phyloP scores from a whole-genome alignment of 768 basidiomycete species.

The Leccinum fibrillosum region DNA sequence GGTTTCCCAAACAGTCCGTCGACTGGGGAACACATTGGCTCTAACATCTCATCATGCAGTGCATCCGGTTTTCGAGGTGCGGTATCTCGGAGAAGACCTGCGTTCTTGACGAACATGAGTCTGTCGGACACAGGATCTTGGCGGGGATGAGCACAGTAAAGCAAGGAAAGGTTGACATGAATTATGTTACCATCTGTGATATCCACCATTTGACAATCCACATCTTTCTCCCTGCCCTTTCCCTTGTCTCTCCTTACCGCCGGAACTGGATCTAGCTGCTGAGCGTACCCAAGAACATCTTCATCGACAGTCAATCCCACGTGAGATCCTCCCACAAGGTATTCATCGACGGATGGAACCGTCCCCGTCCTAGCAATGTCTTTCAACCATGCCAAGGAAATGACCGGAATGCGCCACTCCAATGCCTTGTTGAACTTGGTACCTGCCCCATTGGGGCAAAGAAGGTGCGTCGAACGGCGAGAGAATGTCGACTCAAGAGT shows the following conservation, averaged over 20 bases:
- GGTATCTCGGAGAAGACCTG: slow-evolving; percentile 21
- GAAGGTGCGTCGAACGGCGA: slow-evolving; percentile 69
- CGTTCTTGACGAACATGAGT: slow-evolving; percentile 20
- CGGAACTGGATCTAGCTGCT: neutral
- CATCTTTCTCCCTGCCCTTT: slow-evolving; percentile 34
- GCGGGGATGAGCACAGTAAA: neutral
- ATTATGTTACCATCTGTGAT: slow-evolving; percentile 36
- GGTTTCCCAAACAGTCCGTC: slow-evolving; percentile 33
- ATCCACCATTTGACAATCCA: slow-evolving; percentile 31
- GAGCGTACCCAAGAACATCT: slow-evolving; percentile 16
- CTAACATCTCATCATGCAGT: neutral
- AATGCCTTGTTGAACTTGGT: slow-evolving; percentile 74
- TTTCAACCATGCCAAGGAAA: slow-evolving; percentile 68
- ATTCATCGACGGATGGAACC: slow-evolving; percentile 38
- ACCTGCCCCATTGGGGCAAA: slow-evolving; percentile 70
- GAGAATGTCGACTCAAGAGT: slow-evolving; percentile 57
- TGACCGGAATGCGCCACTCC: slow-evolving; percentile 77
- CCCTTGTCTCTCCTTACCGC: slow-evolving; percentile 18
- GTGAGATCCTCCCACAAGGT: slow-evolving; percentile 28
- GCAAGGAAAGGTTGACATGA: neutral
- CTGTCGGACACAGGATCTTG: slow-evolving; percentile 8
- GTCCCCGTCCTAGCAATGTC: slow-evolving; percentile 52
- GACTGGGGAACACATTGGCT: neutral
- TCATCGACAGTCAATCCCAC: slow-evolving; percentile 40
- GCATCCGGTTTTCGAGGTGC: neutral